Percentiles rank a stretch among this genome's conserved stretches.
These are phyloP conservation scores for Helianthus tuberosus DNA, from an alignment of 129 eudicot species.

Conservation along the genomic window DNA sequence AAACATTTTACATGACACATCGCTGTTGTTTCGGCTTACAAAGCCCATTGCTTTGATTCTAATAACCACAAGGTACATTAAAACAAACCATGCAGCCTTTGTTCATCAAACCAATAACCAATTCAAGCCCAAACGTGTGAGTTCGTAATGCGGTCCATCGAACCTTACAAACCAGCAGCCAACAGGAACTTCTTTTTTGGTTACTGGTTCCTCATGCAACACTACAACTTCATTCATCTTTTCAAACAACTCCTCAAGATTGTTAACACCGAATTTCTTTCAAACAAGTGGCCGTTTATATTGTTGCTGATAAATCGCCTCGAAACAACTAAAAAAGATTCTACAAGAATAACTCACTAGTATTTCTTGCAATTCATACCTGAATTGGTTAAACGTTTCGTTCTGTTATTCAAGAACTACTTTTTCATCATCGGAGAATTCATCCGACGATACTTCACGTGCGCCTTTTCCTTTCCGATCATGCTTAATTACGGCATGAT, in stretches of 20 bases:
- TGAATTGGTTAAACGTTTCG: too few relatives aligned
- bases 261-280: slow-evolving; percentile 62
- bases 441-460: too few relatives aligned
- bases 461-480: too few relatives aligned
- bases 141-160: not conserved
- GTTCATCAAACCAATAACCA: slow-evolving; percentile 20
- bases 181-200: slow-evolving; percentile 64
- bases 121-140: slow-evolving; percentile 15
- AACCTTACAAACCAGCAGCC: slow-evolving; percentile 52
- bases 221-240: slow-evolving; percentile 76
- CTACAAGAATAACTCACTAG: slow-evolving; percentile 82
- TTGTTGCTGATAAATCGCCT: slow-evolving; percentile 73
- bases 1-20: slow-evolving; percentile 17
- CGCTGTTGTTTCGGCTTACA: slow-evolving; percentile 16
- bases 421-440: too few relatives aligned
- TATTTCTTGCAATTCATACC: slow-evolving; percentile 81
- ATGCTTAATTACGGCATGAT: slow-evolving; percentile 35
- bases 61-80: not conserved
- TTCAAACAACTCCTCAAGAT: slow-evolving; percentile 72
- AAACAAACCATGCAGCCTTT: slow-evolving; percentile 7
- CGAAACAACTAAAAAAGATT: slow-evolving; percentile 68
- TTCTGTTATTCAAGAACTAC: too few relatives aligned
- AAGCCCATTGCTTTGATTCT: slow-evolving; percentile 18
- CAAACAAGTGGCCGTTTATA: slow-evolving; percentile 67
- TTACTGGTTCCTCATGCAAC: slow-evolving; percentile 71